Conservation (phyloP, 305 asterid genomes). For the Solanum chacoense region DNA sequence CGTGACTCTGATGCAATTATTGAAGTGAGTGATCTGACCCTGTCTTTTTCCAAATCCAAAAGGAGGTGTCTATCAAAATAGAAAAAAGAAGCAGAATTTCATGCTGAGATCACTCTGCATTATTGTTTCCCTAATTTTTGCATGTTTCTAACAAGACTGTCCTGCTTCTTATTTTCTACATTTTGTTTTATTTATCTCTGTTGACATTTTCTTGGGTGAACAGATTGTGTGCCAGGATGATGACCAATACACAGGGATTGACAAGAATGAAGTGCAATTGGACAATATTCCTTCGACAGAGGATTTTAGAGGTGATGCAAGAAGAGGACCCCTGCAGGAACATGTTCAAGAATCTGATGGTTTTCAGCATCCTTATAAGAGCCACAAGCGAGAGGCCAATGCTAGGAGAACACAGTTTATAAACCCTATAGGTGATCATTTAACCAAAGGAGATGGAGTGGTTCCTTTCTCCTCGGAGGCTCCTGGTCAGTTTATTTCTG, state of each 20-base stretch:
- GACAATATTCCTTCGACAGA: slow-evolving; percentile 29
- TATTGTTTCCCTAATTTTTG: neutral
- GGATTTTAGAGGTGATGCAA: slow-evolving; percentile 36
- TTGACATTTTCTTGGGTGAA: slow-evolving; percentile 9
- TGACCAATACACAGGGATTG: slow-evolving; percentile 21
- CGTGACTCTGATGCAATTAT: slow-evolving; percentile 80
- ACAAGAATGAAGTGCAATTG: slow-evolving; percentile 31
- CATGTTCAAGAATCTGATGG: slow-evolving; percentile 27
- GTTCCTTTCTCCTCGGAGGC: slow-evolving; percentile 24
- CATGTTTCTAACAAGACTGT: neutral
- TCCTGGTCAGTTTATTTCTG: slow-evolving; percentile 15
- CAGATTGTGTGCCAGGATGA: slow-evolving; percentile 70
- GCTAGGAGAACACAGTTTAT: slow-evolving; percentile 32
- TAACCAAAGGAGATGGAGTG: slow-evolving; percentile 30
- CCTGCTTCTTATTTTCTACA: neutral
- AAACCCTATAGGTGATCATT: slow-evolving; percentile 18
- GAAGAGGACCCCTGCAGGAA: slow-evolving; percentile 36
- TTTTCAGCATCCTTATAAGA: slow-evolving; percentile 33
- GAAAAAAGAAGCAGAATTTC: neutral
- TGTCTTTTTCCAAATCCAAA: neutral
- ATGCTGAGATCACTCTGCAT: neutral
- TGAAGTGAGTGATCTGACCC: slow-evolving; percentile 40
- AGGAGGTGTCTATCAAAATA: neutral
- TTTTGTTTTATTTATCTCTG: neutral
- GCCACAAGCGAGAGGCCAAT: slow-evolving; percentile 30